Evolutionary conservation across 306 rosid genomes (phyloP), one percentile per base, ranked within the genome.

Genomic region (Acmispon strigosus): DNA sequence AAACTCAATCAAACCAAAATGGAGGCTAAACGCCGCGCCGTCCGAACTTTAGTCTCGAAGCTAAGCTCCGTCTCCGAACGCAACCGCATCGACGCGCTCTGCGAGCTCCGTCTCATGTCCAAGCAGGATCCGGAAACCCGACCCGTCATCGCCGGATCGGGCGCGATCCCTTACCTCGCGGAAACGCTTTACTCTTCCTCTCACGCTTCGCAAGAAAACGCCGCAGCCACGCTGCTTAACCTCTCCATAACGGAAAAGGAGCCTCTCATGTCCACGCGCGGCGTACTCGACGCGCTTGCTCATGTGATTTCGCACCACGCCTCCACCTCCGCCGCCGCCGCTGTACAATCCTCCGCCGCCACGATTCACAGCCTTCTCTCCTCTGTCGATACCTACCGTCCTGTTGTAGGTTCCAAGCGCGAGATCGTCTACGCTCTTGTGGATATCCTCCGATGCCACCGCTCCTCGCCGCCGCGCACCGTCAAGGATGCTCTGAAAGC

Each of bases 341-440:
- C 97, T 3, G 97, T 94, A 0, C 99, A 94, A 67, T 87, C 97
- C 52, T 65, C 86, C 68, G 96, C 97, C 67, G 99, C 97, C 24
- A 79, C 87, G 1, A 81, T 94, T 43, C 92, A 94, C 72, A 94
- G 97, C 80, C 92, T 94, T 27, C 96, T 94, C 56, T 62, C 83
- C 3, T 44, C 79, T 10, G 59, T 75, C 6, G 99, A 91, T 0
- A 85, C 78, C 10, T 91, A 80, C 57, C 84, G 99, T 0, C 83
- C 95, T n/a, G 77, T 89, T 13, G 75, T 94, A 1, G 99, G 99
- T 2, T 77, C 96, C 4, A 94, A 91, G 59, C 89, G 96, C 7
- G 96, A 94, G 73, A 91, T 94, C 47, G 83, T 89, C 2, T 87
- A 89, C 59, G 78, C 99, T 0, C 81, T 94, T 0, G 53, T 91